phyloP scores from a whole-genome alignment of 352 stramenopile species.

The Albugo candida region DNA sequence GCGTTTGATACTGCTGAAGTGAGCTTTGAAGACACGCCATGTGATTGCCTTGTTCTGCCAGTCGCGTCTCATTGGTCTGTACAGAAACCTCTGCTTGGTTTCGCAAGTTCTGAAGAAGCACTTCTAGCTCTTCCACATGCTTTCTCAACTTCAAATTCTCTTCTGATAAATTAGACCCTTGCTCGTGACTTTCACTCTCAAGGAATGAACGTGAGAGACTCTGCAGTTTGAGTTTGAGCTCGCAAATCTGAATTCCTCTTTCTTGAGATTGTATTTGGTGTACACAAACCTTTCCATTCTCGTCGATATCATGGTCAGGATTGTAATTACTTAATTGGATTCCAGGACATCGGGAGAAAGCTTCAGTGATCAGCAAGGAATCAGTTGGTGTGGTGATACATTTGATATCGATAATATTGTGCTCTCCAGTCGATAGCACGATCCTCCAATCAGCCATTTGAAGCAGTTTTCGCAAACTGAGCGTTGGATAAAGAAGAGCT shows the following conservation, averaged over 20 bases:
- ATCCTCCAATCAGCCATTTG: no score
- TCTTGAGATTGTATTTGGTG: slow-evolving; percentile 35
- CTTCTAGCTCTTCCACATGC: slow-evolving; percentile 41
- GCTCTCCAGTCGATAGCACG: no score
- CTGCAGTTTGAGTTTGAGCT: slow-evolving; percentile 58
- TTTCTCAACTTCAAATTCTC: slow-evolving; percentile 55
- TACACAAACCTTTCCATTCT: slow-evolving; percentile 14
- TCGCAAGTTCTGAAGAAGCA: neutral
- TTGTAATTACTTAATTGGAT: neutral
- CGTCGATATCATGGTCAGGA: neutral
- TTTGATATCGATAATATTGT: no score
- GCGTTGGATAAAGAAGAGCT: no score
- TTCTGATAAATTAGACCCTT: slow-evolving; percentile 33
- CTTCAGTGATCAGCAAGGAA: neutral
- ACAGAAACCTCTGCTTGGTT: slow-evolving; percentile 5
- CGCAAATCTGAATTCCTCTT: slow-evolving; percentile 41
- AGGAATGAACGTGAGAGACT: slow-evolving; percentile 46
- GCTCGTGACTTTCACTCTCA: slow-evolving; percentile 32
- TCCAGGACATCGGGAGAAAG: neutral
- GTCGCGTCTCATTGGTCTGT: slow-evolving; percentile 31
- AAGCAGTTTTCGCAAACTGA: no score
- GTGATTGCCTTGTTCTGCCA: slow-evolving; percentile 58
- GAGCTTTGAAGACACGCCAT: slow-evolving; percentile 55
- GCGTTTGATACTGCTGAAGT: slow-evolving; percentile 52
- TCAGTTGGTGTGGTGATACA: neutral